These are phyloP conservation scores for Maudiozyma barnettii DNA, from an alignment of 805 yeast genomes.

Conservation along the genomic window DNA sequence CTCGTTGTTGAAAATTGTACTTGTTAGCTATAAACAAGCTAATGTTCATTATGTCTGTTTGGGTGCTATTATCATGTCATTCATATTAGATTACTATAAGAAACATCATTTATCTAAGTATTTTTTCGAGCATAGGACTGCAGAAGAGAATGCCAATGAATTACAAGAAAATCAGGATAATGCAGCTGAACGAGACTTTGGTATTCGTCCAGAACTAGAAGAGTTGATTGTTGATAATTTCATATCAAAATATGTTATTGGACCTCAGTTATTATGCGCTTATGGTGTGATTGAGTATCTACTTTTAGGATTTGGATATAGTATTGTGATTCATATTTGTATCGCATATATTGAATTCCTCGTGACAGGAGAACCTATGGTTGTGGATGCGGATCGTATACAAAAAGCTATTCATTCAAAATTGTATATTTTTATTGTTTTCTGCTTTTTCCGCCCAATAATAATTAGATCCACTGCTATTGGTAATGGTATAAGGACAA, in stretches of 20 bases:
- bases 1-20: neutral
- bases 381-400: neutral
- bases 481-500: neutral
- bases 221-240: constrained; percentile 7
- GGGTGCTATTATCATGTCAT: constrained; percentile 10
- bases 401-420: neutral
- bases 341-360: neutral
- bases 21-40: constrained; percentile 6
- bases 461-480: neutral
- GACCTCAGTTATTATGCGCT: neutral
- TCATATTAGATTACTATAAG: constrained; percentile 13
- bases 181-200: neutral
- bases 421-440: neutral
- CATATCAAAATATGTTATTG: constrained; percentile 2
- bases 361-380: neutral
- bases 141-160: neutral
- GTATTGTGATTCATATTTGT: neutral
- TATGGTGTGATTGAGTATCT: neutral
- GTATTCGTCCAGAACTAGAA: constrained; percentile 1
- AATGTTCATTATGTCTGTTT: constrained; percentile 17
- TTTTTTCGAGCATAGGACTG: constrained; percentile 5
- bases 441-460: neutral
- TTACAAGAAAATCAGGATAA: neutral
- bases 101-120: constrained; percentile 8
- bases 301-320: neutral